phyloP scores from a whole-genome alignment of 2,329 filamentous ascomycete species.

The Sclerotinia sclerotiorum region DNA sequence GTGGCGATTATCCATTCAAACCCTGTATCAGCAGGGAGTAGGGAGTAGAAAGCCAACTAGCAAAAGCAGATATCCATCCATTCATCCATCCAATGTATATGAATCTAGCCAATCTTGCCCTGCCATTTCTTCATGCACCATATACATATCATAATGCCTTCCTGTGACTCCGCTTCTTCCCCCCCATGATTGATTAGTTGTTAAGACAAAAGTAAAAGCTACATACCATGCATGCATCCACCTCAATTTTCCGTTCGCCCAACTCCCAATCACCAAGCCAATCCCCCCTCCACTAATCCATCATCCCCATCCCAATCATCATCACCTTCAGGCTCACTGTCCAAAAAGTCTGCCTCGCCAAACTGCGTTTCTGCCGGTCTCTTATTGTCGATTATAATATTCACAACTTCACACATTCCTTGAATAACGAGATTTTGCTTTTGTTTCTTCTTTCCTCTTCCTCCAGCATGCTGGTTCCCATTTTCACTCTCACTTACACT shows the following conservation, averaged over 20 bases:
- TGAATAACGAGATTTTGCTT: constrained; percentile 54
- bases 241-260: neutral
- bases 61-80: neutral
- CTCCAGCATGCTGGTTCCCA: neutral
- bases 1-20: too few species aligned
- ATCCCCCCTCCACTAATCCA: constrained; percentile 2
- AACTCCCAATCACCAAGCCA: constrained; percentile 16
- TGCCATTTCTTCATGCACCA: neutral
- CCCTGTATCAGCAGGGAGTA: too few species aligned
- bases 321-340: constrained; percentile 56
- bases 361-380: constrained; percentile 68
- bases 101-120: constrained; percentile 1
- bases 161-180: neutral
- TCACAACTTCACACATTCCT: constrained; percentile 68
- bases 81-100: neutral
- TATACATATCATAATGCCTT: neutral
- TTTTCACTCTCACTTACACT: constrained; percentile 22
- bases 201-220: neutral
- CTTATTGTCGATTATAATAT: constrained; percentile 74
- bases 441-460: constrained; percentile 28
- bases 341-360: constrained; percentile 70
- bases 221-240: constrained; percentile 1
- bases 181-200: neutral
- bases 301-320: constrained; percentile 47
- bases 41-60: neutral